Evolutionary conservation across 2,329 filamentous ascomycete species (phyloP).

Genomic region (Penicillium sp.): DNA sequence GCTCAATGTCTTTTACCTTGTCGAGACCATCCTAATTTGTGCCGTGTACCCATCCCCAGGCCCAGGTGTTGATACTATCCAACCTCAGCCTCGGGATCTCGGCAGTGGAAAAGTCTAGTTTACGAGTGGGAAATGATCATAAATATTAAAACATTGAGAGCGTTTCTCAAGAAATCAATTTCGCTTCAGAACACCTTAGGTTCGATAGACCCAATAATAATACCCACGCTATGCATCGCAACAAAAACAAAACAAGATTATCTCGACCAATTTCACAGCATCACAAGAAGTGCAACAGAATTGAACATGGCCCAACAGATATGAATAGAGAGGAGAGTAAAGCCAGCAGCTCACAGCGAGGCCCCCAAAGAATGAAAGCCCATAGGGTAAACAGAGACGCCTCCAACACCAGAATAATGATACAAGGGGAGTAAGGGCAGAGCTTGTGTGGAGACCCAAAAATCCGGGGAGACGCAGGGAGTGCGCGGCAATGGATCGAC

Average conservation of each 20-base stretch:
- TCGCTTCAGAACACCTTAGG: slow-evolving; percentile 16
- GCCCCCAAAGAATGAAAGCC: slow-evolving; percentile 3
- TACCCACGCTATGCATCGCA: slow-evolving; percentile 36
- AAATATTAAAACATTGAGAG: slow-evolving; percentile 3
- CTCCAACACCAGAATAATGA: slow-evolving; percentile 22
- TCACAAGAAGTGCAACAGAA: slow-evolving; percentile 13
- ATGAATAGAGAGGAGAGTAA: slow-evolving; percentile 2
- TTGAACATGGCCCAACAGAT: background rate
- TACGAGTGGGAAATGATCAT: background rate
- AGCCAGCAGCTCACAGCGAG: background rate
- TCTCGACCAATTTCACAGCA: slow-evolving; percentile 2
- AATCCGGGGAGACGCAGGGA: slow-evolving; percentile 14
- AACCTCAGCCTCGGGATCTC: background rate
- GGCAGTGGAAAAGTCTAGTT: background rate
- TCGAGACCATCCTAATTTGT: too few species aligned
- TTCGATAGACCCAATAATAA: slow-evolving; percentile 15
- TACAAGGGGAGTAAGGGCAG: slow-evolving; percentile 20
- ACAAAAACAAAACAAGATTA: slow-evolving; percentile 7
- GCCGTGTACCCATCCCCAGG: too few species aligned
- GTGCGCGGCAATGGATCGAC: background rate
- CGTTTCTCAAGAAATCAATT: slow-evolving; percentile 13
- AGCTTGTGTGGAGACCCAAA: slow-evolving; percentile 8
- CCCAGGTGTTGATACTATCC: background rate
- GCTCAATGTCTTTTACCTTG: too few species aligned
- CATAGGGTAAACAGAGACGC: slow-evolving; percentile 6